These are phyloP conservation scores for Eucalyptus marginata DNA, from an alignment of 345 rosid species.

Conservation along the genomic window DNA sequence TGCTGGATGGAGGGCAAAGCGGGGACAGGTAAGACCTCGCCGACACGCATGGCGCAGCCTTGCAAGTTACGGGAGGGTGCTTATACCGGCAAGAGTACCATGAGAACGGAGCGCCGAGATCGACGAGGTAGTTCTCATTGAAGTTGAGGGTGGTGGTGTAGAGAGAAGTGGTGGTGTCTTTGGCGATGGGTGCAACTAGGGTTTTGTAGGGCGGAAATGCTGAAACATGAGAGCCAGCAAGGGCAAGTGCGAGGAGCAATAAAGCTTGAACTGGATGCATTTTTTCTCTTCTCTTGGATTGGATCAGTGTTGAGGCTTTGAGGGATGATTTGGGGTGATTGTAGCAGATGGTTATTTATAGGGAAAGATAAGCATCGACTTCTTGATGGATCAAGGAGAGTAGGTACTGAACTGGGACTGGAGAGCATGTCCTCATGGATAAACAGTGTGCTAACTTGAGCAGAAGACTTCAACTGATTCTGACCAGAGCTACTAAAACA, in stretches of 20 bases:
- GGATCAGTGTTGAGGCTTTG: not conserved
- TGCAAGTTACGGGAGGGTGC: not conserved
- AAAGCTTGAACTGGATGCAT: not conserved
- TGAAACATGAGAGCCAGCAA: not conserved
- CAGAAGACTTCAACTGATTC: not conserved
- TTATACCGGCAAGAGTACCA: not conserved
- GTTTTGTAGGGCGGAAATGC: not conserved
- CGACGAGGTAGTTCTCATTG: conserved; percentile 6
- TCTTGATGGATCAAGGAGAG: not conserved
- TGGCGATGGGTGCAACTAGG: conserved; percentile 13
- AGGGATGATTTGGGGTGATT: not conserved
- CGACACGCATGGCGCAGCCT: not conserved
- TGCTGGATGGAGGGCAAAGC: conserved; percentile 2
- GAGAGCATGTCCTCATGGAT: not conserved
- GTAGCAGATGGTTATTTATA: not conserved
- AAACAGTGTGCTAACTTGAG: not conserved
- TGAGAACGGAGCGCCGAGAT: conserved; percentile 1
- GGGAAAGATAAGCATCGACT: not conserved
- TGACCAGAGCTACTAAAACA: not conserved
- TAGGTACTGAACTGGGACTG: not conserved
- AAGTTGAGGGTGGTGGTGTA: conserved; percentile 9
- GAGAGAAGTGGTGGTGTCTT: conserved; percentile 10
- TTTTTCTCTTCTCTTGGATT: not conserved
- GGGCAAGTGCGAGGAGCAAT: not conserved
- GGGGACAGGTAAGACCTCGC: conserved; percentile 1